Conservation (phyloP, 495 filamentous ascomycete genomes). For the Neurospora tetrasperma region DNA sequence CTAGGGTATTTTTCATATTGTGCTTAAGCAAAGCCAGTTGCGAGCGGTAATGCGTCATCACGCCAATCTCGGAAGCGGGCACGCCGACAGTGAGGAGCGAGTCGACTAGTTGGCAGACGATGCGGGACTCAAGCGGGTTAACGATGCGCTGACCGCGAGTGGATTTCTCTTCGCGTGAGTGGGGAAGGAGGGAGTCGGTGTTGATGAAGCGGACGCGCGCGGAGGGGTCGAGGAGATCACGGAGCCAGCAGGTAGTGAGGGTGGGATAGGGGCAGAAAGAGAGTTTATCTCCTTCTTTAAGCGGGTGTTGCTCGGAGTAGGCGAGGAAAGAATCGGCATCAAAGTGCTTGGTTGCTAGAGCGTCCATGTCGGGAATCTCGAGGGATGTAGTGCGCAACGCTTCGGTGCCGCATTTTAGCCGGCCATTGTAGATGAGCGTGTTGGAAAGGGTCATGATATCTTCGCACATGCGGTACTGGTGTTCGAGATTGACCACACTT, state of each 20-base stretch:
- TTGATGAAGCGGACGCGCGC: slow-evolving; percentile 76
- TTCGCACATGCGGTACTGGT: slow-evolving; percentile 96
- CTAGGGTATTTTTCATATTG: slow-evolving; percentile 22
- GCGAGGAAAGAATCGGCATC: slow-evolving; percentile 29
- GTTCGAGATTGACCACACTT: slow-evolving; percentile 81
- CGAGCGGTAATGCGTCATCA: slow-evolving; percentile 96
- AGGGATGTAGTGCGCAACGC: slow-evolving; percentile 60
- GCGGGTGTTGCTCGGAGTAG: slow-evolving; percentile 3
- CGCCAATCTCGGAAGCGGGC: slow-evolving; percentile 68
- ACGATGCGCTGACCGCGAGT: slow-evolving; percentile 72
- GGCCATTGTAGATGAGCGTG: slow-evolving; percentile 80
- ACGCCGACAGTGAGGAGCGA: slow-evolving; percentile 65
- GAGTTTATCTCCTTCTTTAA: background rate
- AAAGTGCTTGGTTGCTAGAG: slow-evolving; percentile 47
- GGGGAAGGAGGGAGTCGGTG: slow-evolving; percentile 65
- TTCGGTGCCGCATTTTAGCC: slow-evolving; percentile 77
- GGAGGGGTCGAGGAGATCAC: slow-evolving; percentile 56
- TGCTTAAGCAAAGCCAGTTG: slow-evolving; percentile 55
- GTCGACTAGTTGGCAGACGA: slow-evolving; percentile 70
- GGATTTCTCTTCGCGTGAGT: slow-evolving; percentile 47
- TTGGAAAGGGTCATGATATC: slow-evolving; percentile 94
- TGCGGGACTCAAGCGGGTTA: slow-evolving; percentile 66
- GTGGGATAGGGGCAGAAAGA: slow-evolving; percentile 44
- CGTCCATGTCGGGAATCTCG: slow-evolving; percentile 38
- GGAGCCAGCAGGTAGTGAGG: slow-evolving; percentile 65